These are phyloP conservation scores for Teunomyces stri DNA, from an alignment of 805 yeast genomes.

Conservation along the genomic window DNA sequence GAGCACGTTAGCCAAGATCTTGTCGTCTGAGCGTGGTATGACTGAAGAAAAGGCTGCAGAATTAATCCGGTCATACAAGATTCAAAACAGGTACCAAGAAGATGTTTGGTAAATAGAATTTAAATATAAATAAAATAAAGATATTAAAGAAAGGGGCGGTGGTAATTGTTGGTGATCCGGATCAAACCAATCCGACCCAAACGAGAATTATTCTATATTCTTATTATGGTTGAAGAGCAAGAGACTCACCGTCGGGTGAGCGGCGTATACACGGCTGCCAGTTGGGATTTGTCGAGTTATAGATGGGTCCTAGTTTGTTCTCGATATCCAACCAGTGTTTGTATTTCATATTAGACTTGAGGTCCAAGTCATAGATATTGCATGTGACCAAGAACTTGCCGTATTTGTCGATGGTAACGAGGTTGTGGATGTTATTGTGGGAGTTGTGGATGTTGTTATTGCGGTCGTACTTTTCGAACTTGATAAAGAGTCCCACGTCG, in stretches of 20 bases:
- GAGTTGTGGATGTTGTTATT: conserved; percentile 27
- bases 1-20: conserved; percentile 58
- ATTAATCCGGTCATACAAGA: conserved; percentile 71
- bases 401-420: conserved; percentile 21
- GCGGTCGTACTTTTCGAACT: conserved; percentile 31
- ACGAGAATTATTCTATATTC: background rate
- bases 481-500: conserved; percentile 54
- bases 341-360: conserved; percentile 44
- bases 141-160: background rate
- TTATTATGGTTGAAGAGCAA: background rate
- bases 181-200: background rate
- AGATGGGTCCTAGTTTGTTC: conserved; percentile 28
- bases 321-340: conserved; percentile 48
- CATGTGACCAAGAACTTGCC: conserved; percentile 33
- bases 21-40: conserved; percentile 62
- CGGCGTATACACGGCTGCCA: conserved; percentile 30
- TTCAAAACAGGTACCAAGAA: conserved; percentile 89
- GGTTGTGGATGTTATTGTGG: conserved; percentile 26
- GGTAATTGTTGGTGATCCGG: background rate
- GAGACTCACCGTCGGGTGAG: background rate
- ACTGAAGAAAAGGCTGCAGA: conserved; percentile 69
- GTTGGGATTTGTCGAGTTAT: conserved; percentile 27
- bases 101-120: conserved; percentile 79
- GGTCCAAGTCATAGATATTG: conserved; percentile 48
- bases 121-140: background rate